Base-by-base conservation (phyloP, 768 basidiomycete species). In the Glaciozyma martinii region DNA sequence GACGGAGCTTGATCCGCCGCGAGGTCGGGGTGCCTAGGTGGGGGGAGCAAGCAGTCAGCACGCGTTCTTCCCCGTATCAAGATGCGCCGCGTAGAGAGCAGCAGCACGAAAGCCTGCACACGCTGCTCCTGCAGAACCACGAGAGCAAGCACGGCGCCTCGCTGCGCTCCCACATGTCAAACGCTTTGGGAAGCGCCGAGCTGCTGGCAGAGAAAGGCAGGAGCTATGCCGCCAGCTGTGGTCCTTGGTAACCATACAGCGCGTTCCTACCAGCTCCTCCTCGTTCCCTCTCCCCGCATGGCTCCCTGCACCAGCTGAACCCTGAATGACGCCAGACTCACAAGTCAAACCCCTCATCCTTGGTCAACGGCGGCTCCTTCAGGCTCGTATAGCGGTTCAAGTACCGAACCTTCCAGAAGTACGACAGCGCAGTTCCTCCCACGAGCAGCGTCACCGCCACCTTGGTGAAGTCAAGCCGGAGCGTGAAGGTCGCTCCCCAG, bases 391-490 rank as follows among this genome's bases (percentile, higher is more conserved):
- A 80, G 54, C 54, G 54, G 16, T 77, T 78, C 42, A 79, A 70
- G 67, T 78, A 79, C 56, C 75, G 61, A 63, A 71, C 66, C 59
- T 79, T 79, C 61, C 90, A 85, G 64, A 94, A 86, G 81, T 88
- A 87, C 72, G 92, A 88, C 76, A 89, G 88, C 25, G 89, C 74
- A 10, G 81, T 85, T 55, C 87, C 80, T 3, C 82, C 80, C 5
- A 85, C 84, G 23, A 85, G 79, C 19, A 80, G 77, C 69, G 91
- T 89, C 15, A 94, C 81, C 66, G 87, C 80, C 70, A 97, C 86
- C 50, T 87, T 88, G 82, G 90, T 91, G 76, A 95, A 95, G 71
- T 89, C 89, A 54, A 98, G 82, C 85, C 93, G 75, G 40, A 75
- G 74, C 49, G 76, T 77, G 54, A 77, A 60, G 15, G 75, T 59